A percentile compares a stretch with the other conserved stretches of the same genome.
phyloP scores from a whole-genome alignment of 2,329 filamentous ascomycete species.

The Dactylellina cionopaga region DNA sequence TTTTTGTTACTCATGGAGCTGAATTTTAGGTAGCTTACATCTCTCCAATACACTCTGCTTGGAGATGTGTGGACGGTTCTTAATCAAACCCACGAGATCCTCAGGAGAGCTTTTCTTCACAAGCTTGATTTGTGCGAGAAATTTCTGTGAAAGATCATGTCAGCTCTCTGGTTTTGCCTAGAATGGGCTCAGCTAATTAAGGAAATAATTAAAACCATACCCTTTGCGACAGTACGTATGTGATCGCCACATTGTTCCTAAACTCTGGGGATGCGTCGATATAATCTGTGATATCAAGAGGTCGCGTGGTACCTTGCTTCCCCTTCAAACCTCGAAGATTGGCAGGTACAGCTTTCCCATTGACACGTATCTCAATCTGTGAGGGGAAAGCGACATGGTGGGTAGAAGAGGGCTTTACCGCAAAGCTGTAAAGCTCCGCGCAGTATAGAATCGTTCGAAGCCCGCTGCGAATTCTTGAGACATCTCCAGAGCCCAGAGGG shows the following conservation, averaged over 20 bases:
- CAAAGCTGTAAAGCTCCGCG: conserved; percentile 14
- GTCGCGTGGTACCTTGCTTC: conserved; percentile 91
- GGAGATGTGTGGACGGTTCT: conserved; percentile 75
- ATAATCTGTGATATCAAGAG: conserved; percentile 85
- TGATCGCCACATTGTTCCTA: conserved; percentile 81
- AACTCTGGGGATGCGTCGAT: conserved; percentile 76
- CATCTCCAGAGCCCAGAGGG: conserved; percentile 1
- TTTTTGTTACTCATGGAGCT: conserved; percentile 11
- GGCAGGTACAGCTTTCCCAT: conserved; percentile 86
- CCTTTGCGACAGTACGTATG: conserved; percentile 91
- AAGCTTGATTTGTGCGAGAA: conserved; percentile 73
- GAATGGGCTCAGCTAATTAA: no score
- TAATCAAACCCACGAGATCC: conserved; percentile 75
- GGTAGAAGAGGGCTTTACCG: no score
- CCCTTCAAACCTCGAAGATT: conserved; percentile 96
- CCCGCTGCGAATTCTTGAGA: conserved; percentile 22
- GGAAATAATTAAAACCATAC: conserved; percentile 67
- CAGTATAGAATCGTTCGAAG: conserved; percentile 40
- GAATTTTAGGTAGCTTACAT: conserved; percentile 68
- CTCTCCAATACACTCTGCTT: conserved; percentile 85
- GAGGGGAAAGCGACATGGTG: conserved; percentile 85
- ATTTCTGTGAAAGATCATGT: conserved; percentile 61
- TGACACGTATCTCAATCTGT: conserved; percentile 91
- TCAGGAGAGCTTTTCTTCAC: conserved; percentile 78
- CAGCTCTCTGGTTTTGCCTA: neutral